Percentiles rank a stretch among this genome's conserved stretches.
Evolutionary conservation across 2,329 filamentous ascomycete genomes (phyloP).

Genomic region (Knufia petricola): DNA sequence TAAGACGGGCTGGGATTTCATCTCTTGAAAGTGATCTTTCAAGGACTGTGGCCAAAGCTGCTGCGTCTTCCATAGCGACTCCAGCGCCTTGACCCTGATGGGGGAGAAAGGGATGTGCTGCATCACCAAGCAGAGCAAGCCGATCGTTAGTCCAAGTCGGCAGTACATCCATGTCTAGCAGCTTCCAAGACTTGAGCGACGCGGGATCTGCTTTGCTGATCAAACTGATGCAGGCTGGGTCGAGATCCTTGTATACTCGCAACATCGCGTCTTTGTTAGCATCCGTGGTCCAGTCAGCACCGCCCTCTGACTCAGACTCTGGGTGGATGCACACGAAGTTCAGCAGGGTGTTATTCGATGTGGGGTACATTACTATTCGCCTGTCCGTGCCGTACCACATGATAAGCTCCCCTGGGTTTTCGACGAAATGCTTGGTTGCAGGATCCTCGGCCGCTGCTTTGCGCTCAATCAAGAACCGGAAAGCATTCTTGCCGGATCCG

Average conservation of each 20-base stretch:
- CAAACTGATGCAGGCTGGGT: conserved; percentile 6
- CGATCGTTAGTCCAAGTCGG: conserved; percentile 45
- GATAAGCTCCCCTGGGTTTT: conserved; percentile 33
- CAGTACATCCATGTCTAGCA: conserved; percentile 54
- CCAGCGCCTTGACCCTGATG: conserved; percentile 55
- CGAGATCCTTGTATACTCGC: conserved; percentile 11
- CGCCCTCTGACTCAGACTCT: conserved; percentile 28
- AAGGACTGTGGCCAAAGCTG: conserved; percentile 48
- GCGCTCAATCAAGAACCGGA: conserved; percentile 30
- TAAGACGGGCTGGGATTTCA: conserved; percentile 47
- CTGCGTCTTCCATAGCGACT: conserved; percentile 58
- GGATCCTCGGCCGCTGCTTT: conserved; percentile 28
- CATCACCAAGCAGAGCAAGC: conserved; percentile 54
- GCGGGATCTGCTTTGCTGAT: conserved; percentile 22
- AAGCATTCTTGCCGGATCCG: conserved; percentile 30
- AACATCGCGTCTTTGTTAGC: conserved; percentile 10
- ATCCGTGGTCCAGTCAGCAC: conserved; percentile 14
- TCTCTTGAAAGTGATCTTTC: conserved; percentile 34
- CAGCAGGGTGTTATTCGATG: conserved; percentile 16
- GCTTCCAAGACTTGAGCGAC: conserved; percentile 47
- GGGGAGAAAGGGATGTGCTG: conserved; percentile 59
- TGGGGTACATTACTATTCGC: conserved; percentile 25
- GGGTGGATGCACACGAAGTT: conserved; percentile 22
- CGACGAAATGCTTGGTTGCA: conserved; percentile 30
- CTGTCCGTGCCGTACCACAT: conserved; percentile 33